Evolutionary conservation across 2,329 filamentous ascomycete genomes (phyloP).

Genomic region (Colletotrichum spinosum): DNA sequence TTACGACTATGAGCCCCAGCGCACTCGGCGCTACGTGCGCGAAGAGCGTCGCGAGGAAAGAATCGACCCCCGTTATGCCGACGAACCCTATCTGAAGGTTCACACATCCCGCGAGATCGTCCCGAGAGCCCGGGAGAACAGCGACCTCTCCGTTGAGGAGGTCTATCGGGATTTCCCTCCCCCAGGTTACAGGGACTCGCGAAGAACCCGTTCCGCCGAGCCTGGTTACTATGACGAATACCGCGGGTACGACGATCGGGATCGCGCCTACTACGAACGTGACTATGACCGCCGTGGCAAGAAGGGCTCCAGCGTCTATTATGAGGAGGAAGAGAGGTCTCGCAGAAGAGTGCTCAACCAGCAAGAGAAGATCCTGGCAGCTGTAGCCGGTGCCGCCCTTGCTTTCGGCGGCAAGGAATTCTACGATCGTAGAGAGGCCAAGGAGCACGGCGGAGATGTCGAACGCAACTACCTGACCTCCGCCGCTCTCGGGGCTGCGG

Average conservation of each 20-base stretch:
- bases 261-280: constrained; percentile 59
- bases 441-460: constrained; percentile 60
- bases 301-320: constrained; percentile 62
- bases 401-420: constrained; percentile 75
- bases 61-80: constrained; percentile 63
- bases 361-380: constrained; percentile 75
- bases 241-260: constrained; percentile 58
- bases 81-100: constrained; percentile 61
- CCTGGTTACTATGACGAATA: constrained; percentile 67
- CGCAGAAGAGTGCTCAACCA: constrained; percentile 65
- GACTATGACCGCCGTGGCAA: constrained; percentile 61
- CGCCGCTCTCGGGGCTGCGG: constrained; percentile 72
- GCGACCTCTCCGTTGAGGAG: constrained; percentile 82
- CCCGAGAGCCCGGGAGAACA: constrained; percentile 75
- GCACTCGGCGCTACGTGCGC: constrained; percentile 63
- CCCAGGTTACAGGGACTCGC: constrained; percentile 67
- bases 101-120: constrained; percentile 65
- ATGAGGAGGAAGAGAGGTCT: constrained; percentile 68
- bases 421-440: constrained; percentile 71
- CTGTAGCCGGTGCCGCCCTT: constrained; percentile 72
- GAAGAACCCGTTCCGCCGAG: constrained; percentile 74
- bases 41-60: constrained; percentile 64
- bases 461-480: constrained; percentile 70
- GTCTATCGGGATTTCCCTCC: constrained; percentile 87
- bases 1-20: constrained; percentile 66